Evolutionary conservation across 805 yeast genomes (phyloP).

Genomic region (Saccharomyces mikatae): DNA sequence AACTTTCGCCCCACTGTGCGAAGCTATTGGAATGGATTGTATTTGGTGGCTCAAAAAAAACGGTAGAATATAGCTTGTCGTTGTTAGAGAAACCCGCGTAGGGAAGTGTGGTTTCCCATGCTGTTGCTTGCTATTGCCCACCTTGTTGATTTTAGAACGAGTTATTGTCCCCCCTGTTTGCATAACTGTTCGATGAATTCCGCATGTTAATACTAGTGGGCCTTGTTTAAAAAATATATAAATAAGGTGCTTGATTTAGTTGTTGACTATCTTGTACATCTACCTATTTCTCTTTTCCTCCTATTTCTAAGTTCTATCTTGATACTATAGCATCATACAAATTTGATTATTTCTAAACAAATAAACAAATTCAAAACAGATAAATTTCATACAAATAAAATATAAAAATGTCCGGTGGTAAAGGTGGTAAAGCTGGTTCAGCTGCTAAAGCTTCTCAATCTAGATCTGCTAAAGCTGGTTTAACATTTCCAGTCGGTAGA

Average conservation of each 20-base stretch:
- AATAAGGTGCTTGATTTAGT: background rate
- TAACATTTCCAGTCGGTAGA: conserved; percentile 99
- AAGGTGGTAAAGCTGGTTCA: conserved; percentile 89
- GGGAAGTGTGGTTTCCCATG: background rate
- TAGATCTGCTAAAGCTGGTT: conserved; percentile 97
- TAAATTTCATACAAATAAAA: conserved; percentile 15
- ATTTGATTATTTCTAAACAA: background rate
- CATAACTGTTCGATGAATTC: background rate
- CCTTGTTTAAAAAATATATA: background rate
- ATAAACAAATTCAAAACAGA: conserved; percentile 5
- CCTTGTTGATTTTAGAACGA: background rate
- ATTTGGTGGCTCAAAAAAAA: background rate
- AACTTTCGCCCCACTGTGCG: conserved; percentile 22
- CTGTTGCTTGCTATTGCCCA: background rate
- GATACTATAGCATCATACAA: background rate
- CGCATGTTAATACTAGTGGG: background rate
- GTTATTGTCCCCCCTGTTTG: background rate
- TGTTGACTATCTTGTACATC: background rate
- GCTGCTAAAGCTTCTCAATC: conserved; percentile 94
- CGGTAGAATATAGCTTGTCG: background rate
- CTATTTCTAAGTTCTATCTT: background rate
- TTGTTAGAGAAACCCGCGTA: background rate
- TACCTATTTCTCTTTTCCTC: background rate
- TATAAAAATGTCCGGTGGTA: conserved; percentile 55
- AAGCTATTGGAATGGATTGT: conserved; percentile 10